These are phyloP conservation scores for Ascomycota sp. DNA, from an alignment of 2,329 filamentous ascomycete genomes.

Conservation along the genomic window DNA sequence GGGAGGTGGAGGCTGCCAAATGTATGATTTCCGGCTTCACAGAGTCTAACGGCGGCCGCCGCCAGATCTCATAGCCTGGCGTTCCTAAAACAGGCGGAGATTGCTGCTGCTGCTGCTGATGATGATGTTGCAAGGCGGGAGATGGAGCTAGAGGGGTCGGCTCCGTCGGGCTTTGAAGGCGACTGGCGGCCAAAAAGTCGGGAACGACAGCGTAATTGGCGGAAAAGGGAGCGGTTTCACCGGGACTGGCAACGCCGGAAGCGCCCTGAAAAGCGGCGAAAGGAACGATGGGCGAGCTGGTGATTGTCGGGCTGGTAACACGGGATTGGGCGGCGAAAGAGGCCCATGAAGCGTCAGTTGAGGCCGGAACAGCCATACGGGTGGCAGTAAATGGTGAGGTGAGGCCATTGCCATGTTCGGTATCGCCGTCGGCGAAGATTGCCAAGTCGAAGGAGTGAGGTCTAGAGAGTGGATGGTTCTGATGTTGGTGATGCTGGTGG, in stretches of 20 bases:
- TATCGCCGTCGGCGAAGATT: too few species aligned
- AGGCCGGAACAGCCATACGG: too few species aligned
- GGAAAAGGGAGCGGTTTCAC: constrained; percentile 7
- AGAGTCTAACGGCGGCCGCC: constrained; percentile 11
- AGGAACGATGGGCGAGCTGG: constrained; percentile 9
- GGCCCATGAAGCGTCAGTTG: constrained; percentile 14
- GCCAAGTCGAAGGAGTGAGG: too few species aligned
- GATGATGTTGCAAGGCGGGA: constrained; percentile 4
- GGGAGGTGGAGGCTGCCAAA: constrained; percentile 5
- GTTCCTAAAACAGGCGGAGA: constrained; percentile 10
- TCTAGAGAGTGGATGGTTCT: too few species aligned
- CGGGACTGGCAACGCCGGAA: constrained; percentile 9
- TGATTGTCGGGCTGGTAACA: constrained; percentile 12
- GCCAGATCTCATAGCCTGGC: constrained; percentile 18
- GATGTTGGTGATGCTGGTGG: constrained; percentile 13
- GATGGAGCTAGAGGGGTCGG: constrained; percentile 7
- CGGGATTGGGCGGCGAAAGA: constrained; percentile 10
- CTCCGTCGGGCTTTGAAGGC: constrained; percentile 9
- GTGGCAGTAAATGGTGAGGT: too few species aligned
- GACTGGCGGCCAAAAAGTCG: constrained; percentile 11
- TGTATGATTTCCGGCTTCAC: constrained; percentile 8
- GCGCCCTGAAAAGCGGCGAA: constrained; percentile 14
- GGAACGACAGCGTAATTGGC: constrained; percentile 13
- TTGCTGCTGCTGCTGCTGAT: constrained; percentile 3
- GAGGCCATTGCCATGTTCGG: too few species aligned